These are phyloP conservation scores for Neurospora intermedia DNA, from an alignment of 495 filamentous ascomycete genomes.

Conservation along the genomic window DNA sequence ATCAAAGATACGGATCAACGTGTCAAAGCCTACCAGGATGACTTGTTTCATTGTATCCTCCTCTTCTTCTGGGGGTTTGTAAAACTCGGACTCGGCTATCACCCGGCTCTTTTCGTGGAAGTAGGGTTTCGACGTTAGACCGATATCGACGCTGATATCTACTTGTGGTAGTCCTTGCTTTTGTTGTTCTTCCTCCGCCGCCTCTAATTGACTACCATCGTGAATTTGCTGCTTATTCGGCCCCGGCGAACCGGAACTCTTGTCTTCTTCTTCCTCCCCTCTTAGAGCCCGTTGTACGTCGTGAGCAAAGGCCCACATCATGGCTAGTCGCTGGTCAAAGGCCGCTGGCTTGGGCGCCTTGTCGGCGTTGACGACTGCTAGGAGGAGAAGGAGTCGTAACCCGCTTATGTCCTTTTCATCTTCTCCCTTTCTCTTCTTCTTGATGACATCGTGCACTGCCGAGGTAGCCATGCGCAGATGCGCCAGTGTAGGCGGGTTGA, in stretches of 20 bases:
- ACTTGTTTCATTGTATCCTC: constrained; percentile 44
- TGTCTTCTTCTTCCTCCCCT: not conserved
- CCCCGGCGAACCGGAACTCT: not conserved
- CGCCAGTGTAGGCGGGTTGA: constrained; percentile 85
- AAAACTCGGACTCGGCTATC: constrained; percentile 46
- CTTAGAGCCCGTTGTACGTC: constrained; percentile 36
- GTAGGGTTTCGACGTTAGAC: constrained; percentile 68
- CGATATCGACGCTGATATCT: constrained; percentile 54
- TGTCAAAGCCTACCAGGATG: constrained; percentile 82
- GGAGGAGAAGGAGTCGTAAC: constrained; percentile 62
- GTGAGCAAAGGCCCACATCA: constrained; percentile 76
- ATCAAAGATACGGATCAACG: constrained; percentile 71
- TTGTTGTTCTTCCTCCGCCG: not conserved
- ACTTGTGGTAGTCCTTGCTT: constrained; percentile 13
- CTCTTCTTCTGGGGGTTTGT: constrained; percentile 20
- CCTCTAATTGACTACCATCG: not conserved
- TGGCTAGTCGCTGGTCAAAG: constrained; percentile 70
- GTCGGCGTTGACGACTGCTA: constrained; percentile 88
- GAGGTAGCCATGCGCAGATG: constrained; percentile 66
- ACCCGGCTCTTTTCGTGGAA: constrained; percentile 75
- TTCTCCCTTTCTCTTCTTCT: not conserved
- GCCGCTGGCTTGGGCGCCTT: constrained; percentile 74
- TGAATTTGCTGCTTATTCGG: not conserved
- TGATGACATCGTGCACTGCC: constrained; percentile 42
- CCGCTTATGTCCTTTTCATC: not conserved